Conservation (phyloP, 2,329 filamentous ascomycete species). For the Myriosclerotinia curreyana region DNA sequence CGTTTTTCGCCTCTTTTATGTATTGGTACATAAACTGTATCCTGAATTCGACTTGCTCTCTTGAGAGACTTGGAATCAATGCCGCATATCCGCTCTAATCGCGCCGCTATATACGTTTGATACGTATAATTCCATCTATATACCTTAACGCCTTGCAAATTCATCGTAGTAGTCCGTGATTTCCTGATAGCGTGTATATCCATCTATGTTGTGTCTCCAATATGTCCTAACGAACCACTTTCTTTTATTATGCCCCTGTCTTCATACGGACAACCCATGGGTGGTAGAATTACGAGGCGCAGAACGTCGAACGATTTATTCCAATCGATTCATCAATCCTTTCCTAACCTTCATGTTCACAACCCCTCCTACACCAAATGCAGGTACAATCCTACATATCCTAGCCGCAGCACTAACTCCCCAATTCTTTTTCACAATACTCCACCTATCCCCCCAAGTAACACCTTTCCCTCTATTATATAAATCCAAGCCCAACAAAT, state of each 20-base stretch:
- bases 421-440: slow-evolving; percentile 72
- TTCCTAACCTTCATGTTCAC: slow-evolving; percentile 72
- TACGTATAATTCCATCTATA: slow-evolving; percentile 9
- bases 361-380: slow-evolving; percentile 84
- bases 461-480: slow-evolving; percentile 64
- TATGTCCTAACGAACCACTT: neutral
- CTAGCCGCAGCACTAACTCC: slow-evolving; percentile 68
- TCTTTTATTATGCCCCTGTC: neutral
- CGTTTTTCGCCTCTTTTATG: neutral
- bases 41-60: neutral
- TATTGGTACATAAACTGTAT: slow-evolving; percentile 12
- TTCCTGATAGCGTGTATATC: slow-evolving; percentile 1
- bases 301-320: slow-evolving; percentile 17
- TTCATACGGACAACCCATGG: neutral
- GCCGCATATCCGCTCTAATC: neutral
- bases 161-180: slow-evolving; percentile 4
- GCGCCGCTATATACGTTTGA: slow-evolving; percentile 10
- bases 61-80: neutral
- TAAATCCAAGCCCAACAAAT: slow-evolving; percentile 79
- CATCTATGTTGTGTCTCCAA: slow-evolving; percentile 5
- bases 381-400: slow-evolving; percentile 81
- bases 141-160: slow-evolving; percentile 14
- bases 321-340: slow-evolving; percentile 52
- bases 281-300: neutral
- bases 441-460: slow-evolving; percentile 58